Evolutionary conservation across 2,329 filamentous ascomycete genomes (phyloP), one percentile per base, ranked within the genome.

Genomic region (Penicillium nordicum): DNA sequence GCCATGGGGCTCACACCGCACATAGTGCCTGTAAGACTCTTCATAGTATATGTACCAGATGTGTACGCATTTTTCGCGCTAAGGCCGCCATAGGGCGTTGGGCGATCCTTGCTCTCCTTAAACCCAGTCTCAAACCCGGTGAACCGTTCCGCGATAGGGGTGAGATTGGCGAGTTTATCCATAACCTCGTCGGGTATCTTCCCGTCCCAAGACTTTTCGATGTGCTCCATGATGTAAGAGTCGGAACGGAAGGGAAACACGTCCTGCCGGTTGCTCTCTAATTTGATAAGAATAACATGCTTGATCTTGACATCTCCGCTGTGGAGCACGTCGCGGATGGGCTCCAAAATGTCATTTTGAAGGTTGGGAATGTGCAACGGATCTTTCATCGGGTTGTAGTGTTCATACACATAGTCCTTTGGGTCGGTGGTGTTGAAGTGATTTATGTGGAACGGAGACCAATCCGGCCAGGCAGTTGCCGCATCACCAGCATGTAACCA

Each of bases 191-290:
- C 54, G 0, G 76, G 75, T 1, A 78, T 61, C 7, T 68, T 55
- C 4, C 70, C 57, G 6, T 68, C 55, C 16, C 67, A 74, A 6
- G 70, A 71, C 8, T 75, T 62, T 65, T 69, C 72, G 9, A 78
- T 69, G n/a, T 63, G 63, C 11, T 68, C 34, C 25, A 71, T 49
- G n/a, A 69, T 54, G 3, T 72, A 73, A 2, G 69, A 63, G 53
- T 74, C 74, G 37, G 76, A 76, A 21, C 61, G 62, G 32, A 79
- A 60, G 0, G 77, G 77, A 36, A 79, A 79, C 1, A 78, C 71
- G 40, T 79, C 77, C 21, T 76, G 74, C 29, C 77, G 69, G 4
- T 76, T 78, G 45, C 76, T 78, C 51, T 79, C 77, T 12, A 79
- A 68, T 30, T 76, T 68, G 12, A 79, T 58, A 7, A 78, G 56